Base-by-base conservation (phyloP, 2,329 filamentous ascomycete genomes). In the Plenodomus biglobosus region DNA sequence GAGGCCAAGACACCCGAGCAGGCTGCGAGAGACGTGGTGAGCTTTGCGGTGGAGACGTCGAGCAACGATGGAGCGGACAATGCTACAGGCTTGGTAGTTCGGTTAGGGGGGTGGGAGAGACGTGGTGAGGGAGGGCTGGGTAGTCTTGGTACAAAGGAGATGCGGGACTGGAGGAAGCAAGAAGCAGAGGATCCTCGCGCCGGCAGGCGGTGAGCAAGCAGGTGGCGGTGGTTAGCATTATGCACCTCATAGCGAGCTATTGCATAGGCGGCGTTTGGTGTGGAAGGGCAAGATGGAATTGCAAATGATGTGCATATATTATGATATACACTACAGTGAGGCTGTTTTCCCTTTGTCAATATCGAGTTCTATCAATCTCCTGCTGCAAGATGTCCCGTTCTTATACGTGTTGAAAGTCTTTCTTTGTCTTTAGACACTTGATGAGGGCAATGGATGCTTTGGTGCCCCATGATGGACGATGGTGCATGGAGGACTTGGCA, bases 1-100 rank as follows among this genome's bases (percentile, higher is more conserved):
- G 94, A 99, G 73, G 89, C 91, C 4, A 85, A 81, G 65, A 97
- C 92, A 0, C 94, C 94, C 0, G 92, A 96, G 59, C 84, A 95
- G 68, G 94, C 85, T 2, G 85, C 90, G 1, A 80, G 80, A 49
- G 84, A 86, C 52, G 83, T 99, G 7, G 90, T 96, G 21, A 83
- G 84, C 46, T 96, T 94, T 71, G 91, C 92, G 0, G 94, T 89
- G 0, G 94, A 97, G 73, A 88, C 96, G 3, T 77, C 78, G 77
- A 64, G 83, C 39, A 61, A 53, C 37, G 61, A 62, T 16, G 61
- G 61, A 2, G 82, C 80, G 1, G 83, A 86, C 60, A 86, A 86
- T 71, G 81, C 83, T 3, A 86, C 84, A 13, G 83, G 81, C 40
- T 68, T 86, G 18, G 83, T 86, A 2, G 78, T 86, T 13, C 73